Conservation (phyloP, 306 rosid species). For the Inga laurina region DNA sequence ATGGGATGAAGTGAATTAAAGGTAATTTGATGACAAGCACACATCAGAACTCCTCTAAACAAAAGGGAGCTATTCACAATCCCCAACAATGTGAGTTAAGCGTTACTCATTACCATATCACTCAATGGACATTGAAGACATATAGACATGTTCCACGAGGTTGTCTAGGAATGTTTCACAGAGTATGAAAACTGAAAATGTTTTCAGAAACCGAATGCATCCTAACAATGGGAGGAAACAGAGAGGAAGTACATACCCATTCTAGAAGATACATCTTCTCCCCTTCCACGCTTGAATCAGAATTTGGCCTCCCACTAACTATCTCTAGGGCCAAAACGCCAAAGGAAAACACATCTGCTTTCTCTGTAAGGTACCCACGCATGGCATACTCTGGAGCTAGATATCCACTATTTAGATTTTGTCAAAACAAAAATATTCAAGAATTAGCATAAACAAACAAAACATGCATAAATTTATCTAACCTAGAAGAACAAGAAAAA, state of each 20-base stretch:
- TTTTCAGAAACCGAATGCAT: background rate
- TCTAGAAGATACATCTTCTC: constrained; percentile 69
- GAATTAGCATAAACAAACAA: background rate
- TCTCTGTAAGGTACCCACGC: constrained; percentile 89
- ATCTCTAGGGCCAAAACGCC: constrained; percentile 80
- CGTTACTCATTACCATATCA: background rate
- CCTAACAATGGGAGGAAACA: background rate
- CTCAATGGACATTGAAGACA: background rate
- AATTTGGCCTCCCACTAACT: constrained; percentile 74
- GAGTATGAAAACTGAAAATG: background rate
- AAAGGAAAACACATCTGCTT: constrained; percentile 80
- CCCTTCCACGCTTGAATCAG: constrained; percentile 58
- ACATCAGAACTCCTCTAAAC: background rate
- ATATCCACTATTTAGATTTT: constrained; percentile 57
- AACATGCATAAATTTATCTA: background rate
- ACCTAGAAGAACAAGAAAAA: background rate
- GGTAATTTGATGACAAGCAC: background rate
- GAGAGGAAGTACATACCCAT: constrained; percentile 51
- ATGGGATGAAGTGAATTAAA: background rate
- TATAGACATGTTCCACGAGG: background rate
- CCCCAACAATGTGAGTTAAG: background rate
- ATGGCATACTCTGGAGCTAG: constrained; percentile 90
- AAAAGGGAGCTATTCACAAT: background rate
- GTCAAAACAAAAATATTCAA: constrained; percentile 6
- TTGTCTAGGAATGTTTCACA: background rate